Evolutionary conservation across 805 yeast genomes (phyloP).

Genomic region (Starmerella floris): DNA sequence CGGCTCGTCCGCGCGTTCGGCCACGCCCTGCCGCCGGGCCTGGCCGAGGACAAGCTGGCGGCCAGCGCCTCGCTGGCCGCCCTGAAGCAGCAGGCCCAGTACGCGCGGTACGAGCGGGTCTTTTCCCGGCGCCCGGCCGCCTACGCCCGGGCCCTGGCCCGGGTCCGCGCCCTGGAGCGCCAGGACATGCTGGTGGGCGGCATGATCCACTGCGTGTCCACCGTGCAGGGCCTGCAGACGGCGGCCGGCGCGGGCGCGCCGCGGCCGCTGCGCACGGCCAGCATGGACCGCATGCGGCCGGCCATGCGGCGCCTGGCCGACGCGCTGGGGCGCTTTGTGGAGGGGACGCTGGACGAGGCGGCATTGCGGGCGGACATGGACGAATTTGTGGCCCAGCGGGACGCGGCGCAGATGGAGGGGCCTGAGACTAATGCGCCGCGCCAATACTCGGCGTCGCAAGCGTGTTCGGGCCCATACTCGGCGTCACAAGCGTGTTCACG

Average conservation of each 20-base stretch:
- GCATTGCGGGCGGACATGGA: not conserved
- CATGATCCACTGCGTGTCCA: conserved; percentile 38
- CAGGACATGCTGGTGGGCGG: conserved; percentile 52
- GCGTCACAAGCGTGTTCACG: no score
- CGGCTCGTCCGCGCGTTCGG: conserved; percentile 38
- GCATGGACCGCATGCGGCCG: no score
- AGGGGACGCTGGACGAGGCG: not conserved
- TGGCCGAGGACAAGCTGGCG: not conserved
- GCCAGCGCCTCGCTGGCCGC: conserved; percentile 25
- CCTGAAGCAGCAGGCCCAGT: conserved; percentile 37
- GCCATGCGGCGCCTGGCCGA: not conserved
- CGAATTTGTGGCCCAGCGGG: not conserved
- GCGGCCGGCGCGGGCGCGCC: not conserved
- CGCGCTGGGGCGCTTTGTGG: not conserved
- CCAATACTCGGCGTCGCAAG: no score
- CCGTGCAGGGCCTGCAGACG: not conserved
- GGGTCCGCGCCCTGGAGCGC: conserved; percentile 34
- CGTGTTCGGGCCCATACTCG: no score
- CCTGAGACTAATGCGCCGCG: no score
- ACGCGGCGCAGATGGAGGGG: no score
- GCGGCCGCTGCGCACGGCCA: no score
- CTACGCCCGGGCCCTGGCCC: not conserved
- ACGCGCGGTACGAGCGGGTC: conserved; percentile 43
- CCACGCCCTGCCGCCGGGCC: not conserved
- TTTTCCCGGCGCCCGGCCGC: not conserved